phyloP scores from a whole-genome alignment of 1,139 yeast species.

The Scheffersomyces lignicola region DNA sequence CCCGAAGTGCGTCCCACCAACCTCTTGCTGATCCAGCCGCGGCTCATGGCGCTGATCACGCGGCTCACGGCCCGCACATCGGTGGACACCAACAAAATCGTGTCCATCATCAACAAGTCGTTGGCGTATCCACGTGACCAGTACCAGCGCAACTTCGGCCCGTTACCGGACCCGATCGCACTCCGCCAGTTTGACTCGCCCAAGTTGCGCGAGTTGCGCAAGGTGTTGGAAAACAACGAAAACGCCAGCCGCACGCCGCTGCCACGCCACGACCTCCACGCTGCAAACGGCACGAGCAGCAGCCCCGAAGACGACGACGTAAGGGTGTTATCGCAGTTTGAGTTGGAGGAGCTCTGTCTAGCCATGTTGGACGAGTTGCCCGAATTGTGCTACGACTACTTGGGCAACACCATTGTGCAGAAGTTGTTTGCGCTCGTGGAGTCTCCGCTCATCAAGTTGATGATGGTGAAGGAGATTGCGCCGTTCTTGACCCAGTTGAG shows the following conservation, averaged over 20 bases:
- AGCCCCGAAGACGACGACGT: conserved; percentile 1
- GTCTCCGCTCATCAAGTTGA: conserved; percentile 69
- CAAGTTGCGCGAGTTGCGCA: conserved; percentile 61
- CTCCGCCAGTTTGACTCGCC: conserved; percentile 85
- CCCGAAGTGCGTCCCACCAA: conserved; percentile 24
- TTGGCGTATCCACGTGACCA: conserved; percentile 31
- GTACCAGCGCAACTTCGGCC: conserved; percentile 58
- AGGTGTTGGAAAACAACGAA: conserved; percentile 50
- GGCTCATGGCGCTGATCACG: conserved; percentile 22
- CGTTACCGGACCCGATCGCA: conserved; percentile 64
- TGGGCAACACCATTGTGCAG: conserved; percentile 95
- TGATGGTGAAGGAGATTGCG: conserved; percentile 76
- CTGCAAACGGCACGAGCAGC: neutral
- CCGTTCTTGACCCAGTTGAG: conserved; percentile 90
- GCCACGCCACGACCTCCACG: neutral
- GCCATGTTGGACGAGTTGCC: conserved; percentile 90
- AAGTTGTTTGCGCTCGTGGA: conserved; percentile 72
- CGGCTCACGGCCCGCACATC: conserved; percentile 17
- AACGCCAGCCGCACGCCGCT: conserved; percentile 11
- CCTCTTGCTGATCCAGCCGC: conserved; percentile 23
- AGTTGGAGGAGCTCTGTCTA: conserved; percentile 78
- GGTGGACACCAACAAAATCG: conserved; percentile 32
- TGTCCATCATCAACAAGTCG: conserved; percentile 33
- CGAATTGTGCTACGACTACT: conserved; percentile 85
- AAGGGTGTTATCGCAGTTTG: conserved; percentile 38